Conservation (phyloP, 805 yeast species). For the Clavispora santaluciae region DNA sequence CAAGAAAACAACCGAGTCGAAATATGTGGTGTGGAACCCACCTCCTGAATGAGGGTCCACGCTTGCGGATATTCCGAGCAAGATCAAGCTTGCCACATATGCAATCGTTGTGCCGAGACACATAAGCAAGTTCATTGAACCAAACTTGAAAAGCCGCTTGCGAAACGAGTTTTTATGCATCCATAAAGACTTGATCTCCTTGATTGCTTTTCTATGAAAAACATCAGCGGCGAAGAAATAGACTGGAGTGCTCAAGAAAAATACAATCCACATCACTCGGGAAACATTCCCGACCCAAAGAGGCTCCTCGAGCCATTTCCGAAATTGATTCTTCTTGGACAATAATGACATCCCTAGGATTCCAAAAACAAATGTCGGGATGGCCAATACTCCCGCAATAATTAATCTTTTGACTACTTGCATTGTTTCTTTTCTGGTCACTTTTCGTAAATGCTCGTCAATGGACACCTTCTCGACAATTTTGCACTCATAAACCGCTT, state of each 20-base stretch:
- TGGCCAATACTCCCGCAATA: slow-evolving; percentile 49
- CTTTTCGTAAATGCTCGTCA: slow-evolving; percentile 55
- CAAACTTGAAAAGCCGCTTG: slow-evolving; percentile 60
- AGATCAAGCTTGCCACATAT: slow-evolving; percentile 60
- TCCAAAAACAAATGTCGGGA: slow-evolving; percentile 67
- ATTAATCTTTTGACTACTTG: slow-evolving; percentile 43
- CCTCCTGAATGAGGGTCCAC: slow-evolving; percentile 14
- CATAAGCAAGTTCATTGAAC: slow-evolving; percentile 75
- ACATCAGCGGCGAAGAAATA: slow-evolving; percentile 71
- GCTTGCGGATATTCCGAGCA: slow-evolving; percentile 44
- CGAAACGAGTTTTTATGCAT: slow-evolving; percentile 47
- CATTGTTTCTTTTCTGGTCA: slow-evolving; percentile 46
- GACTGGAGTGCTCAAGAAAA: slow-evolving; percentile 64
- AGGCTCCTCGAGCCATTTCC: slow-evolving; percentile 56
- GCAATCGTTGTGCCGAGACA: slow-evolving; percentile 69
- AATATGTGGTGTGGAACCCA: slow-evolving; percentile 61
- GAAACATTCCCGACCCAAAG: slow-evolving; percentile 60
- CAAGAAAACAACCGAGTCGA: slow-evolving; percentile 75
- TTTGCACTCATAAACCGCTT: slow-evolving; percentile 43
- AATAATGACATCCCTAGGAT: slow-evolving; percentile 64
- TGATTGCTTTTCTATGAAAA: slow-evolving; percentile 62
- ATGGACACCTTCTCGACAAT: slow-evolving; percentile 52
- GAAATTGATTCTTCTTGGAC: slow-evolving; percentile 35
- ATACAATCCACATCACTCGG: slow-evolving; percentile 60
- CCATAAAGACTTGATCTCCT: slow-evolving; percentile 59